Percentiles rank a stretch among this genome's conserved stretches.
These are phyloP conservation scores for Protomyces pachydermus DNA, from an alignment of 1,139 yeast species.

Conservation along the genomic window DNA sequence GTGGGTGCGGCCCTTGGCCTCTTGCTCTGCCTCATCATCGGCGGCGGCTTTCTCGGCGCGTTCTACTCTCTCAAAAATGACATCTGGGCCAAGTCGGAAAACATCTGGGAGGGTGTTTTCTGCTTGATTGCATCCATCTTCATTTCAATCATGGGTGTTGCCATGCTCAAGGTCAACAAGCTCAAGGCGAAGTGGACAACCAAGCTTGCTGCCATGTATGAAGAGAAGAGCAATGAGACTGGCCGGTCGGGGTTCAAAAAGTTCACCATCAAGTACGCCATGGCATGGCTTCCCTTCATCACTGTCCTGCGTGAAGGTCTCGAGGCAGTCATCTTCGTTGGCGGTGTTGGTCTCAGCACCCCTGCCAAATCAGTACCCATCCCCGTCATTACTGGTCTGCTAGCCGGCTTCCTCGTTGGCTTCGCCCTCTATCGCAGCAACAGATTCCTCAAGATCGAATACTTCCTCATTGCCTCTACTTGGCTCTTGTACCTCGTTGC, in stretches of 20 bases:
- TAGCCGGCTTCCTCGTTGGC: slow-evolving; percentile 66
- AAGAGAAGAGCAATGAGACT: slow-evolving; percentile 31
- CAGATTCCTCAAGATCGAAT: slow-evolving; percentile 66
- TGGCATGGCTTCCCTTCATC: slow-evolving; percentile 71
- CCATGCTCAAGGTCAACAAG: slow-evolving; percentile 84
- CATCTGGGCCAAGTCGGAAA: slow-evolving; percentile 81
- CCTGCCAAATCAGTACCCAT: slow-evolving; percentile 78
- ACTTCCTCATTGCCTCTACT: slow-evolving; percentile 76
- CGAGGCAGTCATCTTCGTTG: slow-evolving; percentile 82
- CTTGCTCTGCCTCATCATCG: slow-evolving; percentile 66
- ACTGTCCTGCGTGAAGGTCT: slow-evolving; percentile 82
- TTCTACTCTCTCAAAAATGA: slow-evolving; percentile 75
- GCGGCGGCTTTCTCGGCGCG: slow-evolving; percentile 79
- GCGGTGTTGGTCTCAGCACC: slow-evolving; percentile 74
- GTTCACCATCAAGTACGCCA: slow-evolving; percentile 57
- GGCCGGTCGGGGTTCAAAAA: slow-evolving; percentile 39
- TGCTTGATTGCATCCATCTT: slow-evolving; percentile 76
- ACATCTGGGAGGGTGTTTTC: slow-evolving; percentile 88
- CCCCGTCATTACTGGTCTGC: slow-evolving; percentile 68
- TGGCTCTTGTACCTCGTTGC: slow-evolving; percentile 80
- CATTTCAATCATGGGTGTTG: slow-evolving; percentile 85
- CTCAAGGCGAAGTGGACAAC: slow-evolving; percentile 89
- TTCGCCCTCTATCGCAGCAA: slow-evolving; percentile 58
- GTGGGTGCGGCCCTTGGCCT: slow-evolving; percentile 69
- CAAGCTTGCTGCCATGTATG: slow-evolving; percentile 71